Evolutionary conservation across 2,329 filamentous ascomycete genomes (phyloP), one percentile per base, ranked within the genome.

Genomic region (Fusarium chlamydosporum): DNA sequence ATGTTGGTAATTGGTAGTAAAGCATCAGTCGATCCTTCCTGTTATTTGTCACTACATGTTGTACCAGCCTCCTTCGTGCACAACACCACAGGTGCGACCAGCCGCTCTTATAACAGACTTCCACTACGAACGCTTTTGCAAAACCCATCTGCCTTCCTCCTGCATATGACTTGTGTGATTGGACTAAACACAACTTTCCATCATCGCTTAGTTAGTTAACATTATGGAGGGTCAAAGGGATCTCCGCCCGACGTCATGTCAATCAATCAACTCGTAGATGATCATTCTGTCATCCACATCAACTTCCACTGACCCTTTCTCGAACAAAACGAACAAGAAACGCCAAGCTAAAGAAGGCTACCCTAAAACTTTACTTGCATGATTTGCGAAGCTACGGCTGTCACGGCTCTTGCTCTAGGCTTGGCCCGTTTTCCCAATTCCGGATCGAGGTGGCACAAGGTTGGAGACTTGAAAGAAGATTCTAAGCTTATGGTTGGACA

Each of bases 91-190:
- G 37, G 68, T 59, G 52, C 57, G 38, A 45, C 71, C 71, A 72
- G 57, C 67, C 71, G 68, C 67, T 67, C 70, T 64, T 68, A 62
- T 63, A 59, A 61, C 63, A 46, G 68, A 66, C 48, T 56, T 60
- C 63, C 35, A 67, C 61, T 53, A 59, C 57, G 54, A 52, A 50
- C 38, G 43, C 41, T 55, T 55, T 66, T 53, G 43, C 31, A 29
- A 26, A 31, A 52, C 18, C 43, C 26, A 46, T 31, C 26, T 52
- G 35, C 4, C 15, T 35, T 23, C 33, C 37, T 41, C 29, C 27
- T 51, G 16, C 33, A 37, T 34, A 52, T 43, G 31, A 65, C 41
- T 63, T 34, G 38, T 55, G 23, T 41, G 38, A 56, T 46, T 50
- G 48, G 15, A 35, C 40, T 48, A 53, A 27, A 29, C 37, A 37